Base-by-base conservation (phyloP, 2,329 filamentous ascomycete genomes). In the Exophiala phaeomuriformis region DNA sequence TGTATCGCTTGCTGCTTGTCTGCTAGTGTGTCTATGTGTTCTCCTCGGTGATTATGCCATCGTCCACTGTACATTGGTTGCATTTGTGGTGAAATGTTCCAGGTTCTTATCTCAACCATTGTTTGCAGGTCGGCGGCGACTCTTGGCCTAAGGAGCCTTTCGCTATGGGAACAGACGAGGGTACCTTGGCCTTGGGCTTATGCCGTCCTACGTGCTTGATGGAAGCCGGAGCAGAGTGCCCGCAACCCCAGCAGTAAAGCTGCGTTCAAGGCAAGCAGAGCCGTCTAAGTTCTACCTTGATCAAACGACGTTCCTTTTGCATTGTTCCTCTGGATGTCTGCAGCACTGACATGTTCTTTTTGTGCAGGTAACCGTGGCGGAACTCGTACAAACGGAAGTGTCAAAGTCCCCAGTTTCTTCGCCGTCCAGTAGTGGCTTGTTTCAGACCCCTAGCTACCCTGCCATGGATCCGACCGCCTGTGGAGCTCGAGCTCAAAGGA, bases 301-400 rank as follows among this genome's bases (percentile, higher is more conserved):
- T 48, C 49, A 44, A 32, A 32, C 46, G 53, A 56, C 47, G 56
- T 58, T 35, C 41, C 39, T 42, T 58, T 56, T 56, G 41, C 56
- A 42, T 39, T 51, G 43, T 49, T 45, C 35, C 44, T 49, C 27
- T 58, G 56, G 49, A 51, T 41, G 37, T 55, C 56, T 58, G 56
- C 56, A 55, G 52, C 52, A 37, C 29, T 58, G 56, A 53, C 56
- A 58, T 49, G 49, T 50, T 51, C 41, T 37, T 30, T 51, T 36
- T 27, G 53, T 53, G 56, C 56, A 52, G 47, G 35, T 51, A 58
- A 53, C 52, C 56, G 56, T 31, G 53, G 39, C 39, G 43, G 48
- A 33, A 52, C 51, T 57, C 55, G 55, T 47, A 57, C 55, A 57
- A 54, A 43, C 28, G 32, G 36, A 42, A 29, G 48, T 41, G 55